Conservation (phyloP, 371 early-diverging fungal species). For the Circinella umbellata region DNA sequence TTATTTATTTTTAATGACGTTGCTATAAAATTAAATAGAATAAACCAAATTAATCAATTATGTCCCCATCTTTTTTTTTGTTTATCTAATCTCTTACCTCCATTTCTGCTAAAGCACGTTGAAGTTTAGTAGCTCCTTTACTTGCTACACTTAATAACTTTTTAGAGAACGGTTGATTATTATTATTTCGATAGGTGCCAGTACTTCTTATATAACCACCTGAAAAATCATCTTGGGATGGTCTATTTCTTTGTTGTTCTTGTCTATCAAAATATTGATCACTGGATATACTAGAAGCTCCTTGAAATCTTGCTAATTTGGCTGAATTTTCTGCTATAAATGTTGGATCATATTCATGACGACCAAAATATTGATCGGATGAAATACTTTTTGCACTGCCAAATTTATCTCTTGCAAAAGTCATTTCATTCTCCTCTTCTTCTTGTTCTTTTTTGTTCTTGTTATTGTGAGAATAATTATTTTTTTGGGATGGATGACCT, state of each 20-base stretch:
- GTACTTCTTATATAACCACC: slow-evolving; percentile 23
- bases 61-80: too few species aligned
- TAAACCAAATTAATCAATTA: too few species aligned
- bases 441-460: neutral
- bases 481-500: too few species aligned
- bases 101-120: slow-evolving; percentile 19
- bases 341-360: slow-evolving; percentile 62
- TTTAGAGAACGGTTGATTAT: slow-evolving; percentile 25
- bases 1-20: too few species aligned
- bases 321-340: slow-evolving; percentile 57
- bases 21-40: too few species aligned
- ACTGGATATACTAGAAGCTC: slow-evolving; percentile 76
- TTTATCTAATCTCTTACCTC: slow-evolving; percentile 1
- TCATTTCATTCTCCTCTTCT: slow-evolving; percentile 29
- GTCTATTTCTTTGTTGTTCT: slow-evolving; percentile 1
- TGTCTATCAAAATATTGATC: slow-evolving; percentile 76
- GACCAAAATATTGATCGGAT: slow-evolving; percentile 89
- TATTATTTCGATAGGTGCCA: slow-evolving; percentile 17
- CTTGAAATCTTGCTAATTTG: slow-evolving; percentile 72
- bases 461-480: neutral
- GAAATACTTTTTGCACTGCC: slow-evolving; percentile 82
- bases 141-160: slow-evolving; percentile 36
- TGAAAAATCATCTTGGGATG: slow-evolving; percentile 11
- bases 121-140: slow-evolving; percentile 39
- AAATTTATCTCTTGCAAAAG: slow-evolving; percentile 66